These are phyloP conservation scores for Tricholoma sp. DNA, from an alignment of 768 basidiomycete genomes.

Conservation along the genomic window DNA sequence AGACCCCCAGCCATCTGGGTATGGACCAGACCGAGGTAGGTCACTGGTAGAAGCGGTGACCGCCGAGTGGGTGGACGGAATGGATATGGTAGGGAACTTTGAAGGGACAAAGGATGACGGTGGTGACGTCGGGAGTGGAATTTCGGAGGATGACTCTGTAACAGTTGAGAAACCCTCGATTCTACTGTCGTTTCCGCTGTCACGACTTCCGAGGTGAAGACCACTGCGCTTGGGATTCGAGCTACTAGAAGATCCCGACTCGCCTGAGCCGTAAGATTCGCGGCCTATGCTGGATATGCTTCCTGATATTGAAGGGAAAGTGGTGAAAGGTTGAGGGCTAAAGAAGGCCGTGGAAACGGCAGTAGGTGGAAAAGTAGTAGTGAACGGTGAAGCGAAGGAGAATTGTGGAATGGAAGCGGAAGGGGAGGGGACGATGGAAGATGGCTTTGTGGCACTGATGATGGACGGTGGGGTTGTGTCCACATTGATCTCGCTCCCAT, in stretches of 20 bases:
- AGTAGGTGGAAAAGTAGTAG: background rate
- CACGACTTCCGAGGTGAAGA: conserved; percentile 8
- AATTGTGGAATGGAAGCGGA: background rate
- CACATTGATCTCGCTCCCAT: conserved; percentile 4
- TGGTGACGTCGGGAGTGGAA: conserved; percentile 6
- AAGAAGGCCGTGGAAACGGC: background rate
- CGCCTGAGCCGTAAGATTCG: conserved; percentile 15
- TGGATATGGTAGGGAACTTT: conserved; percentile 17
- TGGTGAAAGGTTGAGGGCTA: background rate
- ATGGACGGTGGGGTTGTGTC: background rate
- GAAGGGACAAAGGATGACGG: conserved; percentile 10
- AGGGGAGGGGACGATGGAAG: background rate
- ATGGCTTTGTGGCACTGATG: background rate
- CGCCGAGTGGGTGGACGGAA: conserved; percentile 12
- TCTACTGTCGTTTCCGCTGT: conserved; percentile 1
- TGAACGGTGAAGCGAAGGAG: background rate
- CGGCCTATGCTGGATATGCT: conserved; percentile 1
- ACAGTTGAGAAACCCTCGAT: conserved; percentile 12
- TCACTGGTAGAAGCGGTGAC: conserved; percentile 3
- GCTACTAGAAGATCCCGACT: conserved; percentile 14
- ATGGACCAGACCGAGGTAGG: background rate
- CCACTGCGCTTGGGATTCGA: conserved; percentile 16
- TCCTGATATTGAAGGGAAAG: background rate
- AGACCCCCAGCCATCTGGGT: background rate
- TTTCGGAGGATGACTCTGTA: conserved; percentile 10